These are phyloP conservation scores for Clarireedia monteithiana DNA, from an alignment of 2,329 filamentous ascomycete species.

Conservation along the genomic window DNA sequence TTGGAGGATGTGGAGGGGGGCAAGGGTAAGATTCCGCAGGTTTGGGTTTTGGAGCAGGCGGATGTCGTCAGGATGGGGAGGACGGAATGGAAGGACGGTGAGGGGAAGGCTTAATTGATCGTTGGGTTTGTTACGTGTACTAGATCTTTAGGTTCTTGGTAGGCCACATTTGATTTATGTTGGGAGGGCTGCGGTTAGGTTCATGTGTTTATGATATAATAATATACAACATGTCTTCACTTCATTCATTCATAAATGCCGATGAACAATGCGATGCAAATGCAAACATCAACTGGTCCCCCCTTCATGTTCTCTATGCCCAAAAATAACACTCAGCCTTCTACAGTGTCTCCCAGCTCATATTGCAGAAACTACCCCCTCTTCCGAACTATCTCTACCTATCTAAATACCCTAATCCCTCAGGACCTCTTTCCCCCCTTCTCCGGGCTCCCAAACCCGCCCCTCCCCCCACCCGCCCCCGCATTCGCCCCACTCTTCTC, in stretches of 20 bases:
- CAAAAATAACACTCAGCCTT: background rate
- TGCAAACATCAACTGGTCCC: no score
- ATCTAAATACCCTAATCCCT: conserved; percentile 11
- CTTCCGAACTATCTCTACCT: background rate
- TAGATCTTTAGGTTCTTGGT: no score
- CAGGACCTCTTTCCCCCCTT: conserved; percentile 27
- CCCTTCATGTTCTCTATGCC: no score
- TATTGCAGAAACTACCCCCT: background rate
- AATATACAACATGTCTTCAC: no score
- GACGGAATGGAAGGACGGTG: conserved; percentile 30
- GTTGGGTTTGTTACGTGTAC: background rate
- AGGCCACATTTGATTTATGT: no score
- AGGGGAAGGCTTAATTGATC: background rate
- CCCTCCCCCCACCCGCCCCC: conserved; percentile 20
- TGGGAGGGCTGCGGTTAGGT: no score
- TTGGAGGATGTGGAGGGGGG: conserved; percentile 40
- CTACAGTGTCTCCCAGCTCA: background rate
- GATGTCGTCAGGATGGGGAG: conserved; percentile 45
- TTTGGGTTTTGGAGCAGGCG: conserved; percentile 39
- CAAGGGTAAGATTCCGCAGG: conserved; percentile 33
- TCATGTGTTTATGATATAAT: no score
- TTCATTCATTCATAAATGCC: no score
- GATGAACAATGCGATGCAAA: no score
- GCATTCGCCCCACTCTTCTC: conserved; percentile 8
- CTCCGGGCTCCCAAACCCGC: conserved; percentile 32